Evolutionary conservation across 2,329 filamentous ascomycete genomes (phyloP).

Genomic region (Claviceps paspali): DNA sequence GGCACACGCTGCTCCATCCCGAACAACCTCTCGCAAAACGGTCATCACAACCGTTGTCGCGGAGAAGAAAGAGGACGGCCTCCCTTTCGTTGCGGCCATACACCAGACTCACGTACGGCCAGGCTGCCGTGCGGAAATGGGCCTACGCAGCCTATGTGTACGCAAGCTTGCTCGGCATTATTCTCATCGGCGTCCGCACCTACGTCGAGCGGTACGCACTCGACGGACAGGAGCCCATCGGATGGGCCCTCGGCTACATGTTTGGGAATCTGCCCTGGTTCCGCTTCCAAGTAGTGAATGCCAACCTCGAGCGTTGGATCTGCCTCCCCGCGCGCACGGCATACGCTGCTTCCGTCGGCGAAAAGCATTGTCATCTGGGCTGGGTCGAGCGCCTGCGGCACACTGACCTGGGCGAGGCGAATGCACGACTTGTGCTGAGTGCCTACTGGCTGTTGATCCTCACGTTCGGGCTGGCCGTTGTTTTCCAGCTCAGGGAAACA

Average conservation of each 20-base stretch:
- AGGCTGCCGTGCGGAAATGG: conserved; percentile 69
- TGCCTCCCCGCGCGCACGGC: conserved; percentile 40
- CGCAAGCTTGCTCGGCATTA: conserved; percentile 43
- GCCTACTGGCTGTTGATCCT: conserved; percentile 62
- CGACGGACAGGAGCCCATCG: conserved; percentile 61
- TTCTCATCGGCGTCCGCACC: conserved; percentile 55
- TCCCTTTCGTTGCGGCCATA: conserved; percentile 56
- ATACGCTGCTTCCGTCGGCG: conserved; percentile 9
- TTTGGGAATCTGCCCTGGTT: conserved; percentile 64
- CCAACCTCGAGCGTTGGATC: conserved; percentile 61
- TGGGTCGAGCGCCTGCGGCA: conserved; percentile 53
- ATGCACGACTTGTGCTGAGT: conserved; percentile 61
- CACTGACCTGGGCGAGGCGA: conserved; percentile 55
- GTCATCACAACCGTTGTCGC: conserved; percentile 42
- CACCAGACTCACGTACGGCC: conserved; percentile 61
- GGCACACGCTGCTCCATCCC: conserved; percentile 38
- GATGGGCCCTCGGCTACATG: conserved; percentile 84
- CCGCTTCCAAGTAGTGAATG: conserved; percentile 53
- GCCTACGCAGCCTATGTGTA: conserved; percentile 73
- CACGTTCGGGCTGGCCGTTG: conserved; percentile 52
- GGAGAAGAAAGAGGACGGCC: conserved; percentile 48
- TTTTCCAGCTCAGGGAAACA: conserved; percentile 57
- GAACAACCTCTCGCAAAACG: conserved; percentile 20
- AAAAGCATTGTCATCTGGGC: conserved; percentile 32
- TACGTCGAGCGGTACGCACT: conserved; percentile 57